Base-by-base conservation (phyloP, 1,284 basidiomycete species). In the Trichosporon ovoides region DNA sequence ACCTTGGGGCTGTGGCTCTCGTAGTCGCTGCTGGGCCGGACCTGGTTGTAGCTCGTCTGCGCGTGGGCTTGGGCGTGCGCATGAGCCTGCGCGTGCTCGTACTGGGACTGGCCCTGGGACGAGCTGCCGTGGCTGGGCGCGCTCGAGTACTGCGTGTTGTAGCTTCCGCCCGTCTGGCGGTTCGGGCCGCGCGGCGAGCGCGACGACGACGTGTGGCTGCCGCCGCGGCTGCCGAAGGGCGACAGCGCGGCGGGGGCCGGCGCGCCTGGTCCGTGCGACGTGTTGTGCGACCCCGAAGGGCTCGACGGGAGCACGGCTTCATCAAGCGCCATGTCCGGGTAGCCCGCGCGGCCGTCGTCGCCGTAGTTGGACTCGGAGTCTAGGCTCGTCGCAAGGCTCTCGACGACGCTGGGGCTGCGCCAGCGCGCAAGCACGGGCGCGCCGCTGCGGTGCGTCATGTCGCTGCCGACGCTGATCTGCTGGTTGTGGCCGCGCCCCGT, bases 391-490 rank as follows among this genome's bases (percentile, higher is more conserved):
- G 43, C 43, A 3, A 48, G 43, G 24, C 43, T 48, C 43, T 48
- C 43, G 14, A 48, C 43, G 2, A 24, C 28, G 22, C 22, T 48
- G 14, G 24, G 43, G 43, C 43, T 48, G 43, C 43, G 22, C 43
- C 43, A 48, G 22, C 43, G 22, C 14, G 22, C 22, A 7, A 48
- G 43, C 12, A 48, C 43, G 13, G 43, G 43, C 24, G 43, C 43
- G 43, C 43, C 43, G 24, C 22, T 28, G 43, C 43, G 43, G 43
- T 48, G 43, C 43, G 43, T 48, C 43, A 48, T 48, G 43, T 48
- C 43, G 24, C 43, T 48, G 43, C 43, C 43, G 9, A 19, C 16
- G 22, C 22, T 28, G 24, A 48, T 31, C 13, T 48, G 24, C 43
- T 48, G 43, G 22, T 22, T 31, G 43, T 48, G 43, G 4, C 43